These are phyloP conservation scores for Parasarocladium wereldwijsianum DNA, from an alignment of 2,329 filamentous ascomycete genomes.

Conservation along the genomic window DNA sequence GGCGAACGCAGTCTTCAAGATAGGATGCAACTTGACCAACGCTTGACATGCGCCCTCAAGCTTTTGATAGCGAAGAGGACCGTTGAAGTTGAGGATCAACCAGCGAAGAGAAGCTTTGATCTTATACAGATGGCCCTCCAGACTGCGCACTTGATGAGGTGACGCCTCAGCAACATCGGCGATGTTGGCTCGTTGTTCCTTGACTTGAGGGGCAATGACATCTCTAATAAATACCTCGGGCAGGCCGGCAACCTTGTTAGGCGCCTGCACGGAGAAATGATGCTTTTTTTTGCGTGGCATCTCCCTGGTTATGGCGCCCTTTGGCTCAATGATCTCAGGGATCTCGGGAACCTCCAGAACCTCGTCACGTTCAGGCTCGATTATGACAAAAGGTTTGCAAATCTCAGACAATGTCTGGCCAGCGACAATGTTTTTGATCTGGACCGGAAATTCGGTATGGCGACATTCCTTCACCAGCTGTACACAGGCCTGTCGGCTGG, in stretches of 20 bases:
- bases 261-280: background rate
- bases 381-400: slow-evolving; percentile 16
- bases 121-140: slow-evolving; percentile 31
- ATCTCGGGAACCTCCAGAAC: slow-evolving; percentile 2
- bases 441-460: slow-evolving; percentile 23
- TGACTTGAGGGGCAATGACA: slow-evolving; percentile 26
- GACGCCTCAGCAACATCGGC: slow-evolving; percentile 34
- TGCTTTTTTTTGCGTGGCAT: too few species aligned
- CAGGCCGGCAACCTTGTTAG: slow-evolving; percentile 5
- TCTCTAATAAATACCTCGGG: slow-evolving; percentile 23
- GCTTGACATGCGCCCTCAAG: slow-evolving; percentile 31
- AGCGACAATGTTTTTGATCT: slow-evolving; percentile 26
- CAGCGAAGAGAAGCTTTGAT: slow-evolving; percentile 30
- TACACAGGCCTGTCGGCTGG: slow-evolving; percentile 28
- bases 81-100: slow-evolving; percentile 31
- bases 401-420: slow-evolving; percentile 28
- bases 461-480: slow-evolving; percentile 30
- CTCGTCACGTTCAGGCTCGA: background rate
- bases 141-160: slow-evolving; percentile 28
- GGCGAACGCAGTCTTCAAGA: slow-evolving; percentile 39
- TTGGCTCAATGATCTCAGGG: slow-evolving; percentile 6
- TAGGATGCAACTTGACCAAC: slow-evolving; percentile 29
- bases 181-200: slow-evolving; percentile 25
- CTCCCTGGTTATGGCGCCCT: too few species aligned
- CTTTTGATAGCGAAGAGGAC: slow-evolving; percentile 23